phyloP scores from a whole-genome alignment of 2,329 filamentous ascomycete genomes.

The Penicillium freii region DNA sequence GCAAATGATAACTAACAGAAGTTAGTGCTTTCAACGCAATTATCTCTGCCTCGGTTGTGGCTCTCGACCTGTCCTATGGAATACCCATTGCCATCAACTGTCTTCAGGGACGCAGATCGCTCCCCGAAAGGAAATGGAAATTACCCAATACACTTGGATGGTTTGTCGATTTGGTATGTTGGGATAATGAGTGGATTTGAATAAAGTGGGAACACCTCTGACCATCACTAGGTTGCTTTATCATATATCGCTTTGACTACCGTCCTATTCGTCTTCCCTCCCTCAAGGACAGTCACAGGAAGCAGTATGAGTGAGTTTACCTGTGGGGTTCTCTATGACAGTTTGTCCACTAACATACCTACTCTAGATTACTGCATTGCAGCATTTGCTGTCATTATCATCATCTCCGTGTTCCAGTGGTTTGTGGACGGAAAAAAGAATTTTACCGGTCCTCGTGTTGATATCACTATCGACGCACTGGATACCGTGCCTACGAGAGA shows the following conservation, averaged over 20 bases:
- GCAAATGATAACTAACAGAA: neutral
- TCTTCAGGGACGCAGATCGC: conserved; percentile 61
- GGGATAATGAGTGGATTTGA: neutral
- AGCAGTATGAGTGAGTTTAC: conserved; percentile 63
- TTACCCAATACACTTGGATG: conserved; percentile 57
- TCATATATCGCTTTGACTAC: conserved; percentile 66
- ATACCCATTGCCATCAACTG: conserved; percentile 70
- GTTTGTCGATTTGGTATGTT: conserved; percentile 54
- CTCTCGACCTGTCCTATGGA: conserved; percentile 68
- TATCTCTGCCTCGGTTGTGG: conserved; percentile 67
- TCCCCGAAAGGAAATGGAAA: conserved; percentile 60
- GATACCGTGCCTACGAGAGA: conserved; percentile 1
- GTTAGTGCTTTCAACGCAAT: conserved; percentile 67
- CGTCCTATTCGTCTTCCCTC: conserved; percentile 72
- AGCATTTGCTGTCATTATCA: conserved; percentile 57
- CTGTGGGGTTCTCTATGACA: neutral
- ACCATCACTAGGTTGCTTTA: conserved; percentile 48
- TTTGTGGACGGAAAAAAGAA: conserved; percentile 60
- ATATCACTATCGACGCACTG: conserved; percentile 27
- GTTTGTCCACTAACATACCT: neutral
- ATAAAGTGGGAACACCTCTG: neutral
- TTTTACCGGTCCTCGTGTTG: conserved; percentile 54
- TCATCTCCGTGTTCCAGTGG: conserved; percentile 59
- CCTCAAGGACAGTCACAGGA: conserved; percentile 60
- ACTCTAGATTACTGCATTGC: conserved; percentile 44